These are phyloP conservation scores for Nicotiana tabacum DNA, from an alignment of 257 asterid genomes.

Conservation along the genomic window DNA sequence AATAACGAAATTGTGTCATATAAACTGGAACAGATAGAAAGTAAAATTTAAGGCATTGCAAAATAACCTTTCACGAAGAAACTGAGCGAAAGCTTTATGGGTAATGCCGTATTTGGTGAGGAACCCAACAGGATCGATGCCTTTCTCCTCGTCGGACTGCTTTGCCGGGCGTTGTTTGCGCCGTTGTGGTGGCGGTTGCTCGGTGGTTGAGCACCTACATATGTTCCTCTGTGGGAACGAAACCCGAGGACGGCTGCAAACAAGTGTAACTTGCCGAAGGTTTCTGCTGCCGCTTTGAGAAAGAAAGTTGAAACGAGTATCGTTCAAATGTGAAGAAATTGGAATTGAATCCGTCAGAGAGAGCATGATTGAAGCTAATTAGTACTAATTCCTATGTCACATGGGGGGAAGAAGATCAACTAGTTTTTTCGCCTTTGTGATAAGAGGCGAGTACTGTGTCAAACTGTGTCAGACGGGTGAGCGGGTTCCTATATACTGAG, in stretches of 20 bases:
- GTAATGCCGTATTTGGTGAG: slow-evolving; percentile 61
- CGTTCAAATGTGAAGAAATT: not conserved
- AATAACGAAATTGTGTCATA: too few species aligned
- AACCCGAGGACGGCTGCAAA: slow-evolving; percentile 26
- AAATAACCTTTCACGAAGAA: slow-evolving; percentile 81
- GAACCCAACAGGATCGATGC: slow-evolving; percentile 85
- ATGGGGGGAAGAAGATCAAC: not conserved
- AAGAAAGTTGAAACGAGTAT: not conserved
- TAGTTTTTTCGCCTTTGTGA: not conserved
- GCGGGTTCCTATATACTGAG: too few species aligned
- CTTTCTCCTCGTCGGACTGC: slow-evolving; percentile 26
- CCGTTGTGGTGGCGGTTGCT: slow-evolving; percentile 9
- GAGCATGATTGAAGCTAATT: not conserved
- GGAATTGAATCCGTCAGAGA: not conserved
- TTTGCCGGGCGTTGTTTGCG: not conserved
- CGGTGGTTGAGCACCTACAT: slow-evolving; percentile 29
- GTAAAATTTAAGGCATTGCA: not conserved
- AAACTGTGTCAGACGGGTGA: too few species aligned
- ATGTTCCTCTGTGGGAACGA: slow-evolving; percentile 8
- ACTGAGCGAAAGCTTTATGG: slow-evolving; percentile 67
- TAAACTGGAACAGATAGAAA: not conserved
- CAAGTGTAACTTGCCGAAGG: slow-evolving; percentile 30
- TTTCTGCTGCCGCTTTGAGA: slow-evolving; percentile 17
- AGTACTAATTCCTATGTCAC: not conserved
- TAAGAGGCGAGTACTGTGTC: slow-evolving; percentile 10